A percentile compares a stretch with the other conserved stretches of the same genome.
Conservation (phyloP, 78 protist genomes). For the Salpingoeca rosetta region DNA sequence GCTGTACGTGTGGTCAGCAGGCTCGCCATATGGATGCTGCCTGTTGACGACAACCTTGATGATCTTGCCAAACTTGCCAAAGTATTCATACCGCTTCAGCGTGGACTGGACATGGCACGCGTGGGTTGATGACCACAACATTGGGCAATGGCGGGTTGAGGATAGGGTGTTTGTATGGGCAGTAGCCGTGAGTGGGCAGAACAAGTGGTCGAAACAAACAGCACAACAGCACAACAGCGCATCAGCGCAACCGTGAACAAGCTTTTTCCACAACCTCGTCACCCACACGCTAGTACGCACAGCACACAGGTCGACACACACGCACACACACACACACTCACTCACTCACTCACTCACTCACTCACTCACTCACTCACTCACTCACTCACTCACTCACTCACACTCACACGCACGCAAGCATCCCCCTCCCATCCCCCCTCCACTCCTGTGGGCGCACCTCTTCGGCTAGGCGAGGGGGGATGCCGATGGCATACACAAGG, state of each 20-base stretch:
- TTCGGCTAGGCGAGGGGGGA: constrained; percentile 61
- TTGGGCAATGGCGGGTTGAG: no score
- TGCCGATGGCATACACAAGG: constrained; percentile 83
- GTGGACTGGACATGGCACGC: neutral
- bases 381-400: neutral
- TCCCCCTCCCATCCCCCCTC: no score
- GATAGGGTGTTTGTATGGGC: no score
- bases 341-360: neutral
- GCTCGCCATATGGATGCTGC: no score
- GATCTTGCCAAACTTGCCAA: constrained; percentile 85
- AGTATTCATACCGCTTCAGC: constrained; percentile 51
- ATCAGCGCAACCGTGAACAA: neutral
- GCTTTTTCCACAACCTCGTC: neutral
- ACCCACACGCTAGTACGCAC: neutral
- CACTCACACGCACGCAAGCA: neutral
- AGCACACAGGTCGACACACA: no score
- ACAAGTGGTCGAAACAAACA: neutral
- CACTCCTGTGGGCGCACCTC: no score
- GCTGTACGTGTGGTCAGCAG: no score
- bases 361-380: constrained; percentile 2
- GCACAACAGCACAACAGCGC: no score
- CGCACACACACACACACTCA: neutral
- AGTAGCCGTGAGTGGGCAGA: no score
- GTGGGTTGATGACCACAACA: no score
- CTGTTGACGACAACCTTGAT: constrained; percentile 75